Evolutionary conservation across 495 filamentous ascomycete genomes (phyloP).

Genomic region (Platismatia glauca): DNA sequence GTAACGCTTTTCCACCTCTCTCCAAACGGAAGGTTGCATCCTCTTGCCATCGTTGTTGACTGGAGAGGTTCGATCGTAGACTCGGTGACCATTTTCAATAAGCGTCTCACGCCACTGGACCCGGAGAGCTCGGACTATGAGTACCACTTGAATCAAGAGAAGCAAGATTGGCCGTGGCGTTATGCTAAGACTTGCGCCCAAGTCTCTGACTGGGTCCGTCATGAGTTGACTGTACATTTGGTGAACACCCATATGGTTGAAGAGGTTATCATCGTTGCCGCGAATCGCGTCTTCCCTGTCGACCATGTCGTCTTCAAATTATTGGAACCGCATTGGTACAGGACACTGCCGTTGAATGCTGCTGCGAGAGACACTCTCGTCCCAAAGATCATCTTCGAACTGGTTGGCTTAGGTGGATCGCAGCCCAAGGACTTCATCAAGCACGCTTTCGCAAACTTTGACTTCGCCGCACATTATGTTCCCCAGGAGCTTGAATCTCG

Average conservation of each 20-base stretch:
- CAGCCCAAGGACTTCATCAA: constrained; percentile 10
- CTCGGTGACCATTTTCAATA: constrained; percentile 42
- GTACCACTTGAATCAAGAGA: constrained; percentile 23
- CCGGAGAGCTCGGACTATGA: constrained; percentile 3
- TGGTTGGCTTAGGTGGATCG: constrained; percentile 28
- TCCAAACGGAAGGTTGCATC: constrained; percentile 25
- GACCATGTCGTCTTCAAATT: constrained; percentile 36
- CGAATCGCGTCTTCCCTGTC: constrained; percentile 33
- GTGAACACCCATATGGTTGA: constrained; percentile 38
- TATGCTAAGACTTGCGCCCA: constrained; percentile 46
- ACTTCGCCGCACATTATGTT: too few relatives aligned
- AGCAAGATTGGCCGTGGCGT: constrained; percentile 41
- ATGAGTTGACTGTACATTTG: constrained; percentile 40
- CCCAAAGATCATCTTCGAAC: constrained; percentile 33
- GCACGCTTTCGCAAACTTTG: constrained; percentile 9
- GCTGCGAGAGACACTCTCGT: constrained; percentile 39
- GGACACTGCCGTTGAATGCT: constrained; percentile 41
- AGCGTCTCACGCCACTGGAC: constrained; percentile 27
- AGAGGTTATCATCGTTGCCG: constrained; percentile 41
- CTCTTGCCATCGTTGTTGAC: too few relatives aligned
- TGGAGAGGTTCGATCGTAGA: constrained; percentile 4
- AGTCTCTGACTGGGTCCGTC: constrained; percentile 40
- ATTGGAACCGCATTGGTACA: constrained; percentile 41
- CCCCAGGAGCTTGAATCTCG: too few relatives aligned
- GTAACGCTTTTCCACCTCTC: constrained; percentile 34